Conservation (phyloP, 2,329 filamentous ascomycete genomes). For the Arthrinium puccinioides region DNA sequence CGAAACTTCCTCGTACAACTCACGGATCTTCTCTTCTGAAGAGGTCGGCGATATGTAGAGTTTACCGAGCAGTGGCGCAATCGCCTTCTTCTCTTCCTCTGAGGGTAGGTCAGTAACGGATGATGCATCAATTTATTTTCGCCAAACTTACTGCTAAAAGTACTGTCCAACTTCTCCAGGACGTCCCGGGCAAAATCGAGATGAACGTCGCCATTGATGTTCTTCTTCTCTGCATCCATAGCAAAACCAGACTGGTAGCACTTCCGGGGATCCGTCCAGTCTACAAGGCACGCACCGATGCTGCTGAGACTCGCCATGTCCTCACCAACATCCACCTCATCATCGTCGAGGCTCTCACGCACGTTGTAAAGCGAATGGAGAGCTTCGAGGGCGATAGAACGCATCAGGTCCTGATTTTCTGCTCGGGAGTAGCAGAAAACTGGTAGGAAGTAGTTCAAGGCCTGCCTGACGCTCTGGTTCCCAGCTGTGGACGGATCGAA, state of each 20-base stretch:
- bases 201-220: conserved; percentile 70
- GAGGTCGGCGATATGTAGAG: conserved; percentile 68
- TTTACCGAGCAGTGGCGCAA: conserved; percentile 74
- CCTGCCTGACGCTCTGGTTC: conserved; percentile 79
- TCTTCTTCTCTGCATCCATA: conserved; percentile 52
- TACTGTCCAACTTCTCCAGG: conserved; percentile 63
- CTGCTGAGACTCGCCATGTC: conserved; percentile 72
- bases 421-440: conserved; percentile 84
- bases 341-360: conserved; percentile 65
- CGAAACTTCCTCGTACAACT: conserved; percentile 49
- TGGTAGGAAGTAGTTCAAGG: conserved; percentile 86
- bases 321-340: conserved; percentile 66
- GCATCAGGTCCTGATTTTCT: conserved; percentile 80
- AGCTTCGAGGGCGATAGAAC: conserved; percentile 62
- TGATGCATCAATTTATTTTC: not conserved
- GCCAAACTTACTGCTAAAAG: conserved; percentile 55
- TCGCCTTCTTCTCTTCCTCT: conserved; percentile 82
- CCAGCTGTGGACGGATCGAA: conserved; percentile 77
- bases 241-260: conserved; percentile 47
- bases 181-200: conserved; percentile 71
- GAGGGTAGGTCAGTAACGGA: conserved; percentile 7
- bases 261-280: conserved; percentile 93
- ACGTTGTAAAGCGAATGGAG: conserved; percentile 69
- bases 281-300: conserved; percentile 76
- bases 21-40: conserved; percentile 48